Evolutionary conservation across 176 grass and related monocot species (phyloP).

Genomic region (Aegilops bicornis): DNA sequence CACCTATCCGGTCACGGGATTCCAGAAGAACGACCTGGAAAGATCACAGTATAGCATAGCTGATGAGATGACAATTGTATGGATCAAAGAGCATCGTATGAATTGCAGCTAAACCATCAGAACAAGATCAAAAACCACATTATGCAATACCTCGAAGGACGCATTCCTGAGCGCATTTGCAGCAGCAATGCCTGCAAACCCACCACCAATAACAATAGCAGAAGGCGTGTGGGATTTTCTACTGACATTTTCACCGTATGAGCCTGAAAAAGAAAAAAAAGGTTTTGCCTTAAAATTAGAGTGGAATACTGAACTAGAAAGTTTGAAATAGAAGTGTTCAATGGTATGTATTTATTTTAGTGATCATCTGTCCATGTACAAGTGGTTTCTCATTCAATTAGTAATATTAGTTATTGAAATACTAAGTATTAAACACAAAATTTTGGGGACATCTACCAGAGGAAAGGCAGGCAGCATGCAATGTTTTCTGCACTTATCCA

Average conservation of each 20-base stretch:
- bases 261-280: constrained; percentile 45
- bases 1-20: constrained; percentile 95
- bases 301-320: not conserved
- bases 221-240: constrained; percentile 65
- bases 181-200: constrained; percentile 95
- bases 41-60: constrained; percentile 19
- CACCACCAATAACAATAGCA: constrained; percentile 93
- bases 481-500: constrained; percentile 7
- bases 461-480: not conserved
- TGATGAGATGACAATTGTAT: not conserved
- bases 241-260: constrained; percentile 53
- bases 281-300: not conserved
- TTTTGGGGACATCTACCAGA: not conserved
- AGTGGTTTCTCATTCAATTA: not conserved
- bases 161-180: constrained; percentile 88
- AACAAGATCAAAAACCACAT: constrained; percentile 5
- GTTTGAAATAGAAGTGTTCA: not conserved
- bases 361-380: not conserved
- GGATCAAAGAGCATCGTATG: not conserved
- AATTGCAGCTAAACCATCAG: not conserved
- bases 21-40: constrained; percentile 90
- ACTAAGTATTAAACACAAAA: not conserved
- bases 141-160: constrained; percentile 68
- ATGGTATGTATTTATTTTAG: not conserved
- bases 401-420: not conserved